Evolutionary conservation across 1,284 basidiomycete genomes (phyloP), one percentile per base, ranked within the genome.

Genomic region (Ustilago sp.): DNA sequence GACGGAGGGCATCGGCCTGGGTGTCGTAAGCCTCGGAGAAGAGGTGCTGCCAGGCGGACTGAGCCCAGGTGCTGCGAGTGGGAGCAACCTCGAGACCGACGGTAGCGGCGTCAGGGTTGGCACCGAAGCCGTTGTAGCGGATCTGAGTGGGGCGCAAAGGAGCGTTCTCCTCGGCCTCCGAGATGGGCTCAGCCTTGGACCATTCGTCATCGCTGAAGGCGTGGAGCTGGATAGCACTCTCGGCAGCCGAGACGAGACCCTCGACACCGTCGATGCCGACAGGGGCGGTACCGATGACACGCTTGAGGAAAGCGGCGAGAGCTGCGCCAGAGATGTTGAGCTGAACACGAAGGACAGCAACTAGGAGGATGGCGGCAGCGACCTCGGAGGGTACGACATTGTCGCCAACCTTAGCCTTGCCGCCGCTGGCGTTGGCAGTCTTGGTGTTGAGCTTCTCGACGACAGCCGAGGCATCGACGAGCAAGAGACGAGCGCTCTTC

Each of bases 1-100:
- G 97, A 45, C 93, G 92, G 55, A 84, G 70, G 7, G 79, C 51
- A 11, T 65, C 54, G 11, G 57, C 55, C 32, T 83, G 63, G 50
- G 79, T 71, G 13, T 68, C 78, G 75, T 86, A 86, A 15, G 84
- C 84, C 80, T 86, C 85, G n/a, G 78, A 74, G 78, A 85, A 86
- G 60, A 86, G 73, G 50, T 80, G 64, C 78, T 86, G 82, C 84
- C 83, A 85, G 35, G 84, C 85, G 13, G 83, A 76, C 53, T 83
- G 74, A 7, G 83, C 80, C 82, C 82, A 85, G 17, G 83, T 80
- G 52, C 71, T 74, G 45, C 83, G 79, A 48, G 68, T 62, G 32
- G 77, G 66, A 36, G 72, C 57, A 13, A 63, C 66, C 68, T 80
- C 77, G 11, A 76, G 52, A 28, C 69, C 77, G 47, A 76, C 75